These are phyloP conservation scores for Rhododendron mucronatum DNA, from an alignment of 148 eudicot genomes.

Conservation along the genomic window DNA sequence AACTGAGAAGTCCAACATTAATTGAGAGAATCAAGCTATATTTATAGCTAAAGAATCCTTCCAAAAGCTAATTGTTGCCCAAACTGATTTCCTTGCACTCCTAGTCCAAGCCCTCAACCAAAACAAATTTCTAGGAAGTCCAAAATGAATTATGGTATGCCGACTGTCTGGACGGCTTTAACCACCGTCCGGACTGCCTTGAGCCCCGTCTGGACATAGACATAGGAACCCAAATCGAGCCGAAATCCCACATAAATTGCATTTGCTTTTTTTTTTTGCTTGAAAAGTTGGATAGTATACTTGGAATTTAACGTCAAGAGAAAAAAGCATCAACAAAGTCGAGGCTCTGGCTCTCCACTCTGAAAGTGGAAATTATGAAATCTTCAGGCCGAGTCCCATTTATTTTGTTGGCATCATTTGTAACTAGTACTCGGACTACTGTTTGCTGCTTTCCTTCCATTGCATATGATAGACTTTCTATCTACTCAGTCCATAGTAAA, in stretches of 20 bases:
- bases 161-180: background rate
- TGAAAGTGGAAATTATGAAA: background rate
- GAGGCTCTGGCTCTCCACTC: background rate
- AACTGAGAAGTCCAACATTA: background rate
- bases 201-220: background rate
- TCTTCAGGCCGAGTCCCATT: background rate
- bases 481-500: background rate
- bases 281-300: background rate
- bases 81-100: background rate
- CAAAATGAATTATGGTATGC: background rate
- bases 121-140: background rate
- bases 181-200: background rate
- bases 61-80: background rate
- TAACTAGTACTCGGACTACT: background rate
- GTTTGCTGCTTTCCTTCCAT: background rate
- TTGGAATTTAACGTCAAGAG: background rate
- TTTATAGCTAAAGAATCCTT: background rate
- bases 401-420: background rate
- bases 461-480: background rate
- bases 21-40: background rate
- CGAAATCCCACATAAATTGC: background rate
- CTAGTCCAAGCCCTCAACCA: background rate
- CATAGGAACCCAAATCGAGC: background rate
- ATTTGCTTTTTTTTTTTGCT: background rate
- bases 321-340: background rate